These are phyloP conservation scores for Pestalotiopsis sp. DNA, from an alignment of 2,329 filamentous ascomycete genomes.

Conservation along the genomic window DNA sequence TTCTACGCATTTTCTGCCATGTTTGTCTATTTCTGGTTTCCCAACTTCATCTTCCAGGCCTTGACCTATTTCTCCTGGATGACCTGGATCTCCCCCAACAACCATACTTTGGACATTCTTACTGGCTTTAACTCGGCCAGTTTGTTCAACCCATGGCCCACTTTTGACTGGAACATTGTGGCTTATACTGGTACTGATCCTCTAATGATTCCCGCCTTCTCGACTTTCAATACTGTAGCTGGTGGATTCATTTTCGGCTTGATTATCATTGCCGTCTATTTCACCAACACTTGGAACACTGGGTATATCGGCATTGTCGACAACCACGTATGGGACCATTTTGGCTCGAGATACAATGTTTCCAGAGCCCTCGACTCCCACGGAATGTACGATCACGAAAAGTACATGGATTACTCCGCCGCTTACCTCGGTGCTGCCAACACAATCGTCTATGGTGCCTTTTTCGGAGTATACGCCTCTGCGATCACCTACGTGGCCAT, in stretches of 20 bases:
- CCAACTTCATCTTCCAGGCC: conserved; percentile 45
- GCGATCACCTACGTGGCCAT: conserved; percentile 23
- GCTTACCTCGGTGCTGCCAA: conserved; percentile 4
- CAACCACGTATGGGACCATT: conserved; percentile 9
- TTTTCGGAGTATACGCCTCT: conserved; percentile 4
- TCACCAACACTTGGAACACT: conserved; percentile 15
- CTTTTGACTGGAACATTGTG: conserved; percentile 18
- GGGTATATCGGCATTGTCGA: conserved; percentile 32
- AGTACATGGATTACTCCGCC: conserved; percentile 18
- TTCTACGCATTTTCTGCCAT: conserved; percentile 40
- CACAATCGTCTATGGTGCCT: conserved; percentile 4
- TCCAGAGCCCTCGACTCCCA: conserved; percentile 11
- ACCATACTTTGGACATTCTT: conserved; percentile 16
- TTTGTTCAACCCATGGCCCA: conserved; percentile 13
- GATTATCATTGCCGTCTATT: conserved; percentile 28
- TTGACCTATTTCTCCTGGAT: conserved; percentile 50
- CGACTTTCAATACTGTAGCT: conserved; percentile 19
- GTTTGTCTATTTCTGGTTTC: conserved; percentile 52
- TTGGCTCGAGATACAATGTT: conserved; percentile 6
- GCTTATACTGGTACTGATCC: conserved; percentile 29
- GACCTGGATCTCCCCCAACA: conserved; percentile 46
- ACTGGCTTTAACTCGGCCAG: conserved; percentile 20
- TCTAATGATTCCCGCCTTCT: conserved; percentile 24
- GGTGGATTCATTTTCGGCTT: conserved; percentile 19
- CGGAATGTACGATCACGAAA: conserved; percentile 17